Base-by-base conservation (phyloP, 2,329 filamentous ascomycete genomes). In the Venturia effusa region DNA sequence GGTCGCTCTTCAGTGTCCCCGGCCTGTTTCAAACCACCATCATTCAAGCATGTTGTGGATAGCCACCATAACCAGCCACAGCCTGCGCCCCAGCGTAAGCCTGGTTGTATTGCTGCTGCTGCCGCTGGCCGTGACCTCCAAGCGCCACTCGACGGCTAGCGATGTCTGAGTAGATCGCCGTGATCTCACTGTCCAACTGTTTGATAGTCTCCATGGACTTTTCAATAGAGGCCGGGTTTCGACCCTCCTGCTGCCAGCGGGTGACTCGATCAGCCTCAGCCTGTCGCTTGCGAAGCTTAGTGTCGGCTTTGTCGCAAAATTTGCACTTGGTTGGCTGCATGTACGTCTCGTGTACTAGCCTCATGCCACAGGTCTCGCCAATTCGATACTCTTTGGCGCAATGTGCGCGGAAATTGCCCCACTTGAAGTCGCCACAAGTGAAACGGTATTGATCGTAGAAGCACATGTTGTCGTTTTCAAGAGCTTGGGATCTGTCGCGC, bases 341-440 rank as follows among this genome's bases (percentile, higher is more conserved):
- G 67, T 84, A 81, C 32, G 90, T 92, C 69, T 85, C 80, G 79
- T 89, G 92, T 72, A 96, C 87, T 68, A 96, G 84, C 78, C 91
- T 96, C 79, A 96, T 88, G 67, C 93, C 93, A 78, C 93, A 97
- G 43, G 93, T 97, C 81, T 97, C 93, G 71, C 93, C 93, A 69
- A 90, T 96, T 68, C 93, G 89, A 79, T 96, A 95, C 76, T 97
- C 93, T 77, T 91, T 92, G 76, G 89, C 88, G 83, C 93, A 97
- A 74, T 96, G 92, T 76, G 92, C 85, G 68, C 89, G 87, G 80
- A 97, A 97, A 78, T 88, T 88, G 68, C 90, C 89, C 92, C 92
- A 97, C 77, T 92, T 91, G 88, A 89, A 96, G 82, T 91, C 93
- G 72, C 89, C 89, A 79, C 93, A 97, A 65, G 77, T 77, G 83